Evolutionary conservation across 1,284 basidiomycete species (phyloP), one percentile per base, ranked within the genome.

Genomic region (Fomitiporia mediterranea): DNA sequence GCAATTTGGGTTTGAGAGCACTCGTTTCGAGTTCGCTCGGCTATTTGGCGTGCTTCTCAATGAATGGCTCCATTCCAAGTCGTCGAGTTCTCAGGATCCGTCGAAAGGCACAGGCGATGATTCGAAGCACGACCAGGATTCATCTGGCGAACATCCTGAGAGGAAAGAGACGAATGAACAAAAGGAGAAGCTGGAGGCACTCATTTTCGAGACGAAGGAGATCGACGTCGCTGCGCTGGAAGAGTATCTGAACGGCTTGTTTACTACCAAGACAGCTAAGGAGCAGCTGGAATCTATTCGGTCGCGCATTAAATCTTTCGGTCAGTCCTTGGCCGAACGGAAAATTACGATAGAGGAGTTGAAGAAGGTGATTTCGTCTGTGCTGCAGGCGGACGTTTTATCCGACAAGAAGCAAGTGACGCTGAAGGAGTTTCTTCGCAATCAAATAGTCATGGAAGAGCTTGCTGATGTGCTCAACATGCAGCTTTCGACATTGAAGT

Each of bases 161-260:
- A 67, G 73, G 57, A 70, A 72, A 63, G 74, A 75, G 60, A 69
- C 71, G 68, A 61, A 70, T 43, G 73, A 76, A 46, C 74, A 77
- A 60, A 69, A 70, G 58, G 69, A 70, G 28, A 68, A 68, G 27
- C 62, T 77, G 30, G 61, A 63, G 19, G 71, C 71, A 2, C 68
- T 75, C 58, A 71, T 76, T 42, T 76, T 75, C 51, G 66, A 73
- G 6, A 65, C 69, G 30, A 64, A 67, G 17, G 46, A 56, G 0
- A 64, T 74, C 15, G 70, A 77, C 55, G 64, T 63, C 1, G 58
- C 55, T 0, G 67, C 66, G 5, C 63, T 74, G 11, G 62, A 64
- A 7, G 55, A 56, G 0, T 75, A 76, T 54, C 65, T 77, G 21
- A 52, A 63, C 8, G 64, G 60, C 4, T 66, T 74, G 11, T 77